A percentile compares a stretch with the other conserved stretches of the same genome.
Conservation (phyloP, 2,329 filamentous ascomycete genomes). For the Cladophialophora bantiana region DNA sequence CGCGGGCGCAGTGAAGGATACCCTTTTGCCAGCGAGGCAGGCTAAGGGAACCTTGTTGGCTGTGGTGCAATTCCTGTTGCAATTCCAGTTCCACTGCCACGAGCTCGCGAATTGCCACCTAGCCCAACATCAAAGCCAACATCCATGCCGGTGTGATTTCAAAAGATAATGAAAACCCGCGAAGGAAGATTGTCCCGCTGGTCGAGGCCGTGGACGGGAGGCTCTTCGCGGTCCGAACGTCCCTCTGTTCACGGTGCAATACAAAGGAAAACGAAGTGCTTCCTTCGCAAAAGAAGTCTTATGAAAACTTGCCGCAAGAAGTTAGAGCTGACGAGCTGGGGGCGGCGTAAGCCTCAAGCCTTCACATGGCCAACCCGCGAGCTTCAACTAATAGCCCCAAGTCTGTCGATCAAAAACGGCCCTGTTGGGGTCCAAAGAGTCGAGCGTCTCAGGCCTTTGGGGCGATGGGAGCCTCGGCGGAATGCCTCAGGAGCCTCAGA, state of each 20-base stretch:
- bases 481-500: neutral
- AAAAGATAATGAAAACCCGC: neutral
- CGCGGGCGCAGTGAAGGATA: slow-evolving; percentile 12
- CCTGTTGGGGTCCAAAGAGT: neutral
- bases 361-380: neutral
- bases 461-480: neutral
- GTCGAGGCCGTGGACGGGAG: neutral
- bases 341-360: slow-evolving; percentile 18
- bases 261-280: neutral
- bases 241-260: slow-evolving; percentile 5
- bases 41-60: slow-evolving; percentile 16
- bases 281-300: neutral
- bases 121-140: neutral
- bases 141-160: neutral
- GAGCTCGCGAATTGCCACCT: neutral
- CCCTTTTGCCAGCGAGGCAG: slow-evolving; percentile 10
- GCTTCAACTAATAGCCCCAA: neutral
- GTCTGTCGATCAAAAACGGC: neutral
- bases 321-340: slow-evolving; percentile 20
- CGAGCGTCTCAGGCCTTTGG: neutral
- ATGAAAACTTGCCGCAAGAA: slow-evolving; percentile 5
- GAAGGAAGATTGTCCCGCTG: slow-evolving; percentile 1
- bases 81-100: neutral
- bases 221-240: slow-evolving; percentile 4
- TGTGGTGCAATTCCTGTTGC: neutral